Percentiles rank a stretch among this genome's conserved stretches.
phyloP scores from a whole-genome alignment of 2,329 filamentous ascomycete species.

The Anthostomella pinea region DNA sequence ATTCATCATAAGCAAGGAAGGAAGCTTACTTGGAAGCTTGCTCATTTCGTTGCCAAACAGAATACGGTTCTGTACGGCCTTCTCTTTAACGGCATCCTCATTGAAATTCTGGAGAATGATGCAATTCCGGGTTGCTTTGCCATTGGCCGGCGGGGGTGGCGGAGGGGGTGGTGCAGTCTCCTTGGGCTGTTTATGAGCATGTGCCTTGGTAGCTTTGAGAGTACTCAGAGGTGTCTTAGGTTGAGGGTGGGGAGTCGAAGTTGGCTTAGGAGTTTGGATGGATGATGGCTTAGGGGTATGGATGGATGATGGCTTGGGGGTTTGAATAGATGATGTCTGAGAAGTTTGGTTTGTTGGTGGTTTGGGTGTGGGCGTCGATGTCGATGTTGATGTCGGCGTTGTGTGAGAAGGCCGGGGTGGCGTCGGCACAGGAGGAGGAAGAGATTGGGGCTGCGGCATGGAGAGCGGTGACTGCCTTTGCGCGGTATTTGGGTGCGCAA shows the following conservation, averaged over 20 bases:
- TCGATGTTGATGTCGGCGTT: constrained; percentile 14
- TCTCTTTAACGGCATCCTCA: constrained; percentile 53
- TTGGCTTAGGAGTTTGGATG: constrained; percentile 5
- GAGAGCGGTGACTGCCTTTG: constrained; percentile 37
- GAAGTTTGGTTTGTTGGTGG: constrained; percentile 12
- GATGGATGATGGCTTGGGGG: constrained; percentile 11
- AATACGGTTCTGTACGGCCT: constrained; percentile 55
- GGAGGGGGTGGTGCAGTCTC: constrained; percentile 28
- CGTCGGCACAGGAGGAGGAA: constrained; percentile 19
- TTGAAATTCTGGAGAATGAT: constrained; percentile 61
- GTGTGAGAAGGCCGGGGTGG: constrained; percentile 8
- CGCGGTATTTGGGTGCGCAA: constrained; percentile 44
- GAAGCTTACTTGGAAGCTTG: constrained; percentile 50
- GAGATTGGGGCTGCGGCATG: constrained; percentile 29
- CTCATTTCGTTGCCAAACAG: constrained; percentile 59
- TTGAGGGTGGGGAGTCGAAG: constrained; percentile 10
- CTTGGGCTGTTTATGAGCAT: constrained; percentile 23
- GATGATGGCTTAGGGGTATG: constrained; percentile 1
- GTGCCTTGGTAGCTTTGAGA: constrained; percentile 20
- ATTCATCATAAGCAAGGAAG: neutral
- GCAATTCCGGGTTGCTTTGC: constrained; percentile 55
- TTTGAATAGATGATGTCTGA: constrained; percentile 11
- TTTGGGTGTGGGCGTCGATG: constrained; percentile 16
- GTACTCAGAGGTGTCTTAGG: constrained; percentile 20
- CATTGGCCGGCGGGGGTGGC: constrained; percentile 36